Evolutionary conservation across 768 basidiomycete genomes (phyloP).

Genomic region (Tylopilus rubrobrunneus): DNA sequence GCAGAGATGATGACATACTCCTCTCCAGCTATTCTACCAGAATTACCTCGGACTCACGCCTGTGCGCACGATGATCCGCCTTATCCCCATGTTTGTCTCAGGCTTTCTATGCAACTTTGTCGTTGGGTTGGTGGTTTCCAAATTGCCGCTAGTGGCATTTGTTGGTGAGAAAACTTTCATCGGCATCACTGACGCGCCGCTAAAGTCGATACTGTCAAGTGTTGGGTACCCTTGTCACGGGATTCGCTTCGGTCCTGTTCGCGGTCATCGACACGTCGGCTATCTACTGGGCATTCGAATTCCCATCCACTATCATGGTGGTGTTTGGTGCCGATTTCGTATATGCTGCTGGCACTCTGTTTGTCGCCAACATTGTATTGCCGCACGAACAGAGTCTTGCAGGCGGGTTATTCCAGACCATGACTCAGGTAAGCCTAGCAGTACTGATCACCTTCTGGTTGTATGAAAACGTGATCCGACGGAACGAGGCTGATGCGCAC

Average conservation of each 20-base stretch:
- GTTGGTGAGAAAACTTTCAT: constrained; percentile 40
- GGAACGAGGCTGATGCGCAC: neutral
- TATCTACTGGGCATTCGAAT: constrained; percentile 73
- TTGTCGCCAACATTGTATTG: constrained; percentile 61
- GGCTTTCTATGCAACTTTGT: constrained; percentile 62
- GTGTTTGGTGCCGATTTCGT: constrained; percentile 80
- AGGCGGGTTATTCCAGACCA: constrained; percentile 76
- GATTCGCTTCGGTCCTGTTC: constrained; percentile 56
- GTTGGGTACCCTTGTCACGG: constrained; percentile 56
- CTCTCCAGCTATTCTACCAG: constrained; percentile 63
- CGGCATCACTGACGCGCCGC: neutral
- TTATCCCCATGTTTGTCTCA: constrained; percentile 68
- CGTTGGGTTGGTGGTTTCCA: constrained; percentile 45
- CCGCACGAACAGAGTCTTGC: constrained; percentile 73
- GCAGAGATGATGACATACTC: neutral
- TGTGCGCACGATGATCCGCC: constrained; percentile 44
- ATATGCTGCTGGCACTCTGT: constrained; percentile 68
- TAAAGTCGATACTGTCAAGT: constrained; percentile 25
- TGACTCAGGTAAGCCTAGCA: constrained; percentile 52
- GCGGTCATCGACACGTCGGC: constrained; percentile 56
- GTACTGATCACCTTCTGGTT: neutral
- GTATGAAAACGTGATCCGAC: neutral
- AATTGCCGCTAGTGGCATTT: constrained; percentile 40
- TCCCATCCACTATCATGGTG: constrained; percentile 58
- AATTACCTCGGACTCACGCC: constrained; percentile 45